Evolutionary conservation across 2,329 filamentous ascomycete species (phyloP), one percentile per base, ranked within the genome.

Genomic region (Sporothrix euskadiensis): DNA sequence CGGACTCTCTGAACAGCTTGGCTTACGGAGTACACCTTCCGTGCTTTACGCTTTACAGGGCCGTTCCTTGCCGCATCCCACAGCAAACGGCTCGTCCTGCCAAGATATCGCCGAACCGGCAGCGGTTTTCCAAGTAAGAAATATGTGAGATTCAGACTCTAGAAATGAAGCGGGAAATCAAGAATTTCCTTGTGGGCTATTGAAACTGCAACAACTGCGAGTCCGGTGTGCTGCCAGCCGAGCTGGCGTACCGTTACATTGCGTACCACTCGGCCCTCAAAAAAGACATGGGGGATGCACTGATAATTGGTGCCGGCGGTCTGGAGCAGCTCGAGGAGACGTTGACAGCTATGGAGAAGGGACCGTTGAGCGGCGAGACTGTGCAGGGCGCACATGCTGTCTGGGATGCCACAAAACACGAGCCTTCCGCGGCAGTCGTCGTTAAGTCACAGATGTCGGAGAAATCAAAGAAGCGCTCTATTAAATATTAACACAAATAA

Each of bases 171-270:
- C 47, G 47, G 47, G 19, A 49, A 19, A 5, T 49, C 12, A 5
- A 19, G 47, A 5, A 49, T 49, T 49, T 10, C 47, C 16, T 5
- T 16, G 4, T 16, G 12, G 16, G 47, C 47, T 49, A 19, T 49
- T 19, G 5, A 19, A 49, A 19, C 12, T 49, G 47, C 47, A 49
- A n/a, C n/a, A n/a, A n/a, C n/a, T n/a, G n/a, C 54, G 16, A 57
- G 54, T 26, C 54, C 12, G 54, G 54, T 16, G 26, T 57, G 0
- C 54, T 26, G 12, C 54, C 54, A 6, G 54, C 54, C 26, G 54
- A 57, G 26, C 54, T 57, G 54, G 54, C 54, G 1, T 57, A 57
- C 54, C 54, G 54, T 26, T 57, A 57, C 54, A 57, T 57, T 57
- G 54, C 54, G 7, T 57, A 57, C 54, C 54, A 57, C 26, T 57